A percentile compares a stretch with the other conserved stretches of the same genome.
These are phyloP conservation scores for Nevesoporus exiguus DNA, from an alignment of 768 basidiomycete genomes.

Conservation along the genomic window DNA sequence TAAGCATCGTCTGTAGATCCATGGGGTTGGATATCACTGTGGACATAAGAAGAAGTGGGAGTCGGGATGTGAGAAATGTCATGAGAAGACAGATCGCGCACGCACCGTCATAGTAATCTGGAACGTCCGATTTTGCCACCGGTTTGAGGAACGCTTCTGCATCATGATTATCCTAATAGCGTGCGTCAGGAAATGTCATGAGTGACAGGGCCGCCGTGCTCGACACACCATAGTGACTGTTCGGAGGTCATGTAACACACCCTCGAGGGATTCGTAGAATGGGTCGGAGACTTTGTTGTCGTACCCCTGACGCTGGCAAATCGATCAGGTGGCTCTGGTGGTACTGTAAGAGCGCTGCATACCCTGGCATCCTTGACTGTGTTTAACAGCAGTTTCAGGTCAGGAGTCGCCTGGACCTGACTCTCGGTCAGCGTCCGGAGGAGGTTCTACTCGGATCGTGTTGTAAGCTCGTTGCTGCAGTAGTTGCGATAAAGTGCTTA, in stretches of 20 bases:
- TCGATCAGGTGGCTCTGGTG: constrained; percentile 19
- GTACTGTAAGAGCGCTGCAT: constrained; percentile 36
- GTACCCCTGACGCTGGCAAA: constrained; percentile 41
- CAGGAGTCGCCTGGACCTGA: constrained; percentile 60
- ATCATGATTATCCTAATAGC: constrained; percentile 73
- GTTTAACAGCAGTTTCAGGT: constrained; percentile 78
- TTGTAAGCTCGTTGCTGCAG: background rate
- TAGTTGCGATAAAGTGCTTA: background rate
- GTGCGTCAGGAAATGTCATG: constrained; percentile 29
- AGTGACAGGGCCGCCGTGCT: constrained; percentile 12
- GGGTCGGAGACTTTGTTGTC: constrained; percentile 78
- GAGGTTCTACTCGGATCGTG: constrained; percentile 60
- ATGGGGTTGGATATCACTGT: constrained; percentile 91
- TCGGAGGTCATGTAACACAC: constrained; percentile 80
- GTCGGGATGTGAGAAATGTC: constrained; percentile 1
- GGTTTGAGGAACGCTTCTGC: constrained; percentile 93
- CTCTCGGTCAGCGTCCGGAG: constrained; percentile 82
- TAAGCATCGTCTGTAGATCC: constrained; percentile 91
- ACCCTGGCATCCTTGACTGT: constrained; percentile 89
- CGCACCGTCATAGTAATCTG: constrained; percentile 91
- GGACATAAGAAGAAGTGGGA: background rate
- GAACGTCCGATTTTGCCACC: constrained; percentile 83
- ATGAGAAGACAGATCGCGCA: constrained; percentile 9
- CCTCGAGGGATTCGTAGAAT: constrained; percentile 93
- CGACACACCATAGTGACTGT: constrained; percentile 62